Base-by-base conservation (phyloP, 2,329 filamentous ascomycete genomes). In the Trichoderma atroviride region DNA sequence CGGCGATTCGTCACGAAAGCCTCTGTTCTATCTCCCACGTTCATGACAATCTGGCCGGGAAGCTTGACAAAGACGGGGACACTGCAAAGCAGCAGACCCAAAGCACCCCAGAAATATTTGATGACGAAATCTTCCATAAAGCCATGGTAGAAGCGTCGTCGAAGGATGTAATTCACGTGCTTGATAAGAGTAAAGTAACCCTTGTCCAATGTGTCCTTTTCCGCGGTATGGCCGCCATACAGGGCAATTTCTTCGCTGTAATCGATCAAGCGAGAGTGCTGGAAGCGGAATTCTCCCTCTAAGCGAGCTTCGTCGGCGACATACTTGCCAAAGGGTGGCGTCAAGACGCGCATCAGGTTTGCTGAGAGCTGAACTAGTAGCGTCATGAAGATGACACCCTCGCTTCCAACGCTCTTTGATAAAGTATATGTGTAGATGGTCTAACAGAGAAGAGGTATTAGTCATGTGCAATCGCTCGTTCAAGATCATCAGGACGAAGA, bases 51-150 rank as follows among this genome's bases (percentile, higher is more conserved):
- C 72, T 89, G 85, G 1, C 92, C 92, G 0, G 94, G 94, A 22
- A 97, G 87, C 80, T 95, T 95, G 84, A 99, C 92, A 79, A 99
- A 99, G 2, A 98, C 95, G 0, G 96, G 96, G 0, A 97, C 90
- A 79, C 93, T 96, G 84, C 96, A 99, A 11, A 99, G 89, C 72
- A 97, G 81, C 72, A 99, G 86, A 1, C 96, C 96, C 55, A 99
- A 81, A 2, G 96, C 95, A 52, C 96, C 96, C 96, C 96, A 99
- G 81, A 98, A 96, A 79, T 99, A 99, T 81, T 99, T 99, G 81
- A 99, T 97, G 69, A 98, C 93, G 80, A 97, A 99, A 79, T 99
- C 96, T 79, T 99, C 96, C 95, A 98, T 97, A 76, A 99, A 91
- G n/a, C 94, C 95, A 79, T 99, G 95, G 79, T 98, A 98, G 79